Base-by-base conservation (phyloP, 352 stramenopile species). In the Phytophthora sp. region DNA sequence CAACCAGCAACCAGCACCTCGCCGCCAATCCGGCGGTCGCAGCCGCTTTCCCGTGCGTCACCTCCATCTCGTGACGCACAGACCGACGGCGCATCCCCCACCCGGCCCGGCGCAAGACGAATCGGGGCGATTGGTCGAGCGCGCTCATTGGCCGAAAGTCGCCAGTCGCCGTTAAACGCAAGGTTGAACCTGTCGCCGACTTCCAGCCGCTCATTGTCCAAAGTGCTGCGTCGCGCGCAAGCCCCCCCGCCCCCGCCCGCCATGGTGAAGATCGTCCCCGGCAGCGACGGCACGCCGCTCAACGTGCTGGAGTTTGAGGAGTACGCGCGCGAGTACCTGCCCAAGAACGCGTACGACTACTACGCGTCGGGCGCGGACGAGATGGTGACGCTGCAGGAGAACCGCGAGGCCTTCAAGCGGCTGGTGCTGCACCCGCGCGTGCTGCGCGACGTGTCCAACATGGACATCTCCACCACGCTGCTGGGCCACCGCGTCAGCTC, bases 391-490 rank as follows among this genome's bases (percentile, higher is more conserved):
- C 63, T 94, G 18, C 59, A 73, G 20, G 81, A 91, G 58, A 92
- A 91, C 74, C 88, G 87, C 55, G 72, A 89, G 69, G 95, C 96
- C 1, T 99, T 98, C 70, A 88, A 89, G 39, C 83, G 96, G 24
- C 66, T 98, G 21, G 92, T 97, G 79, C 95, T 99, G 76, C 93
- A 97, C 51, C 97, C 94, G 45, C 95, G 96, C 34, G 87, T 99
- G 52, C 81, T 98, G 20, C 89, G 93, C 53, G 92, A 97, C 52
- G 92, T 98, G 50, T 97, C 94, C 66, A 87, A 96, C 45, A 92
- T 98, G 51, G 87, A 97, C 65, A 84, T 95, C 37, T 87, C 68
- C 15, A 98, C 92, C 10, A 98, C 94, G 32, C 78, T 98, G 20
- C 88, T 98, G 66, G 96, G 95, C 7, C 74, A 94, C 35, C 74